A percentile compares a stretch with the other conserved stretches of the same genome.
Conservation (phyloP, 257 asterid genomes). For the Nicotiana sylvestris region DNA sequence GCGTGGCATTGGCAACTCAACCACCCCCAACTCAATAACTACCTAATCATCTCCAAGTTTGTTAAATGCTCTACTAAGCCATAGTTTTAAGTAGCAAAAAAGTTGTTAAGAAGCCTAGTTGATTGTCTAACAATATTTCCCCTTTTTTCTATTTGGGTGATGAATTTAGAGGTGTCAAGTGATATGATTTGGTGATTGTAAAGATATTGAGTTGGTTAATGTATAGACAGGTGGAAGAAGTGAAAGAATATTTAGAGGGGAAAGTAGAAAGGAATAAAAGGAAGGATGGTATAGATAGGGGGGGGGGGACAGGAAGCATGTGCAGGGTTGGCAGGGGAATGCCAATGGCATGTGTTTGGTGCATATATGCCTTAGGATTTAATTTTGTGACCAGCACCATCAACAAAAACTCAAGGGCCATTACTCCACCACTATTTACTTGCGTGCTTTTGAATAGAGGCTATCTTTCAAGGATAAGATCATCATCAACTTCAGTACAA, state of each 20-base stretch:
- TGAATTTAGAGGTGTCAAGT: background rate
- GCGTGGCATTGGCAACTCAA: conserved; percentile 21
- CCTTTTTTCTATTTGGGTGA: background rate
- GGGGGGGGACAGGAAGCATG: conserved; percentile 35
- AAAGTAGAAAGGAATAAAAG: conserved; percentile 15
- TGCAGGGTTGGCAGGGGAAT: conserved; percentile 31
- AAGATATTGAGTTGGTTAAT: conserved; percentile 14
- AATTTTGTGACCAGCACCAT: conserved; percentile 20
- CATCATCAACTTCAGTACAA: background rate
- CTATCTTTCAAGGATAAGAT: conserved; percentile 6
- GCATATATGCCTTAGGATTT: conserved; percentile 20
- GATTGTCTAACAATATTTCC: conserved; percentile 15
- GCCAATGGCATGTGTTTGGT: conserved; percentile 26
- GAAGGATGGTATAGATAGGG: conserved; percentile 7
- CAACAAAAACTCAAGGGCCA: background rate
- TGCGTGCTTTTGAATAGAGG: conserved; percentile 21
- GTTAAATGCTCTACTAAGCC: background rate
- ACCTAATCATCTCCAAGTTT: background rate
- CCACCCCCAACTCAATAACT: conserved; percentile 11
- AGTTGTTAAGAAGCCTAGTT: background rate
- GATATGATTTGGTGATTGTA: conserved; percentile 13
- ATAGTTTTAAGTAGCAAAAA: background rate
- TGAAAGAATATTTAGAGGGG: background rate
- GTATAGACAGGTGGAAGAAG: background rate
- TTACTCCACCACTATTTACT: background rate